Evolutionary conservation across 306 rosid species (phyloP), one percentile per base, ranked within the genome.

Genomic region (Boehmeria nivea): DNA sequence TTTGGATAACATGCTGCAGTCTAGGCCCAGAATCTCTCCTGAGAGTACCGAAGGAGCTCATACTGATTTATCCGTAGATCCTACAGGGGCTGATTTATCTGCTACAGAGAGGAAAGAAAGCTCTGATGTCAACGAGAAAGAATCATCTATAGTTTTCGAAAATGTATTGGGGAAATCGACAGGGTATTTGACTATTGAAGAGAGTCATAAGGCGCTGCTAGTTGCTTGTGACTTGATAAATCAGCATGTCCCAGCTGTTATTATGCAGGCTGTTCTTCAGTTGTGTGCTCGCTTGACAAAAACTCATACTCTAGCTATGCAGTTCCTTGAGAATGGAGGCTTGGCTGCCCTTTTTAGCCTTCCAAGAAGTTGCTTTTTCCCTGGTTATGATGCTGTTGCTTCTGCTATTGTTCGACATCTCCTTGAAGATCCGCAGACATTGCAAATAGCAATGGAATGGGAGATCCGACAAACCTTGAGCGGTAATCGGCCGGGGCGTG

Each of bases 261-360:
- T 85, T 67, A 93, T 93, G 99, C 99, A 93, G 77, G 99, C 96
- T 73, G 96, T 88, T 60, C 72, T 93, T 70, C 99, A 87, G 68
- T 69, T 93, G 59, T 93, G 99, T 77, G 84, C 96, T 47, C 93
- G 83, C 57, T 77, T 93, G 78, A 93, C 99, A 9, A 93, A 88
- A 83, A 60, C 87, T 50, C 96, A 93, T 74, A 57, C 73, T 54
- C 82, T 87, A 43, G 94, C 96, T 61, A 61, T 85, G 71, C 89
- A 81, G 64, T 88, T 87, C 62, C 95, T 93, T 73, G 99, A 87
- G 79, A 83, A 74, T 83, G 99, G 96, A 57, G 96, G 99, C 66
- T 59, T 93, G 70, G 61, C 73, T 34, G 80, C 86, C 56, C 89
- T 93, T 28, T 88, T 93, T 71, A 77, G 77, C 66, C 89, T 93